Conservation (phyloP, 805 yeast genomes). For the Teunomyces cretensis region DNA sequence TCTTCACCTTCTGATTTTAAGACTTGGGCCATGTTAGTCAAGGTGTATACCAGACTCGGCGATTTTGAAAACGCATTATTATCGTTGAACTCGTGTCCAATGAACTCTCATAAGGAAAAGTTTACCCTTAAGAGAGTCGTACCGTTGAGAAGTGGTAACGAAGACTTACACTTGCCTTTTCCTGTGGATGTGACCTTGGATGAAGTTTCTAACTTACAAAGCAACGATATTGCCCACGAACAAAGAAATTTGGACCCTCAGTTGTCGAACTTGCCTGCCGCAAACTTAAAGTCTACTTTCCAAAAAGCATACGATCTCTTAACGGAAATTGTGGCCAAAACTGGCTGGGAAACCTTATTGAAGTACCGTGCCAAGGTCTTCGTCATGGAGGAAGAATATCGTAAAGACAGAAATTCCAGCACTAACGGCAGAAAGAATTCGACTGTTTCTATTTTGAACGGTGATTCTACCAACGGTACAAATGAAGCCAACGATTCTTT, state of each 20-base stretch:
- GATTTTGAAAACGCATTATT: conserved; percentile 72
- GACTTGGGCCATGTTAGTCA: conserved; percentile 70
- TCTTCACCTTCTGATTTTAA: conserved; percentile 73
- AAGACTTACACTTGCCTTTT: conserved; percentile 68
- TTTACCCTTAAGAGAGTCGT: conserved; percentile 61
- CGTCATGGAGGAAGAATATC: conserved; percentile 49
- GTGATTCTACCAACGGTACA: conserved; percentile 6
- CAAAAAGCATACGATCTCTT: conserved; percentile 46
- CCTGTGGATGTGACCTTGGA: conserved; percentile 73
- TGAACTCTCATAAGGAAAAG: conserved; percentile 72
- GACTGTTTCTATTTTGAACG: conserved; percentile 10
- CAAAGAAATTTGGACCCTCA: conserved; percentile 64
- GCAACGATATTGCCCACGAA: conserved; percentile 63
- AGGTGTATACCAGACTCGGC: conserved; percentile 58
- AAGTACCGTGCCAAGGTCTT: conserved; percentile 47
- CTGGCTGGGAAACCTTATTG: conserved; percentile 47
- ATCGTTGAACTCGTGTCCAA: conserved; percentile 77
- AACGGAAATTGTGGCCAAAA: conserved; percentile 43
- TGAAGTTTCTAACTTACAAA: conserved; percentile 66
- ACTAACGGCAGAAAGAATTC: conserved; percentile 8
- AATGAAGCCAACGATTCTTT: neutral
- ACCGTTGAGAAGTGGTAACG: conserved; percentile 46
- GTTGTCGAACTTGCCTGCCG: conserved; percentile 63
- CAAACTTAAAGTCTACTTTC: conserved; percentile 55
- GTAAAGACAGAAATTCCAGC: conserved; percentile 32